phyloP scores from a whole-genome alignment of 441 rosid genomes.

The Rhodomyrtus psidioides region DNA sequence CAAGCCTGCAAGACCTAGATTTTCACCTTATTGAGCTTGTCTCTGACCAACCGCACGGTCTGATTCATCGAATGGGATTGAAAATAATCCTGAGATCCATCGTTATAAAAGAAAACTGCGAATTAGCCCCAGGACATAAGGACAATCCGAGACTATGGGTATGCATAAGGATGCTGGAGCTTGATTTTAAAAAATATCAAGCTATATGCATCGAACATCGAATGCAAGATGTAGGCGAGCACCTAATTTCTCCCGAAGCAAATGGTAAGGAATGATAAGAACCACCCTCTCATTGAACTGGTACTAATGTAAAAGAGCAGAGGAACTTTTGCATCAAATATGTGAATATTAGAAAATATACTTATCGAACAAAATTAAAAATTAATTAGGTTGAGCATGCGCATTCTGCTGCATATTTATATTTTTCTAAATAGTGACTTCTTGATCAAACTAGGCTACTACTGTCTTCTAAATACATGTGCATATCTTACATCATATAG shows the following conservation, averaged over 20 bases:
- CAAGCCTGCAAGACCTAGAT: neutral
- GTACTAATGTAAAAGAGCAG: neutral
- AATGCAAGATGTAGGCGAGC: neutral
- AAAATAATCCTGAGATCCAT: conserved; percentile 57
- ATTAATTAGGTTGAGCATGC: neutral
- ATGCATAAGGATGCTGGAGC: neutral
- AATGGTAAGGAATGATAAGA: neutral
- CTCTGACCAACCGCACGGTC: conserved; percentile 55
- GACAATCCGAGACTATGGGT: neutral
- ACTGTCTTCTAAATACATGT: neutral
- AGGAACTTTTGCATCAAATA: neutral
- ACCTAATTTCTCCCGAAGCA: neutral
- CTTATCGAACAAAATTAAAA: neutral
- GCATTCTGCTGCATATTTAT: neutral
- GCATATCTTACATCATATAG: neutral
- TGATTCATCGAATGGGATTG: conserved; percentile 68
- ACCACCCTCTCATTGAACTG: neutral
- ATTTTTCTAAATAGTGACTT: neutral
- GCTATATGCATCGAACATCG: neutral
- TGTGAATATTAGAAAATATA: neutral
- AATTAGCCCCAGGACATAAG: neutral
- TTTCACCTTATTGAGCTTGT: conserved; percentile 71
- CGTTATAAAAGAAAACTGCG: neutral
- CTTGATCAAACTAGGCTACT: neutral
- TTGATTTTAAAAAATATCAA: neutral